A percentile compares a stretch with the other conserved stretches of the same genome.
Conservation (phyloP, 345 rosid genomes). For the Rubroshorea leprosula region DNA sequence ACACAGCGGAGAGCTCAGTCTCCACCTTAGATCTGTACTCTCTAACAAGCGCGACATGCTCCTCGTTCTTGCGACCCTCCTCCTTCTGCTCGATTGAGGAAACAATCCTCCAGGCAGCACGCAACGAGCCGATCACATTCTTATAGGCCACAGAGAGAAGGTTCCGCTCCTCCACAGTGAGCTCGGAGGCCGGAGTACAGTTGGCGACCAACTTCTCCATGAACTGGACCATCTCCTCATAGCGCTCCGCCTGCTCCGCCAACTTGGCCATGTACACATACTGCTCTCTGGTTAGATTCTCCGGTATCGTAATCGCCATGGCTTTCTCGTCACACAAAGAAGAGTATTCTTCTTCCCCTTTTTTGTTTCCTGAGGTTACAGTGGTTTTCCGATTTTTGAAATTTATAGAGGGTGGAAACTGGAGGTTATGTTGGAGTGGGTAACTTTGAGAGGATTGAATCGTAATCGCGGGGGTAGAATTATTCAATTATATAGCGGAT, state of each 20-base stretch:
- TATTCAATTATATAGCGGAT: too few species aligned
- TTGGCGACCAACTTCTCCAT: background rate
- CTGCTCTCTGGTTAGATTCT: background rate
- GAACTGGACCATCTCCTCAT: background rate
- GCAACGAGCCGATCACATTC: background rate
- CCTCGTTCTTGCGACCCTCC: background rate
- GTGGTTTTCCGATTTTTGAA: background rate
- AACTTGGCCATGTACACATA: background rate
- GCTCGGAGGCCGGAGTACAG: background rate
- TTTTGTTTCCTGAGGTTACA: background rate
- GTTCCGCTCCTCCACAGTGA: background rate
- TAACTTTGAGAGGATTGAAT: too few species aligned
- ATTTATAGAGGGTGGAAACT: background rate
- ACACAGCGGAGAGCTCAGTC: background rate
- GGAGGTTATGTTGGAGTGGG: background rate
- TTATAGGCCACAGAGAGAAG: background rate
- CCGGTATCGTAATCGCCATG: background rate
- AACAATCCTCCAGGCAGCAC: background rate
- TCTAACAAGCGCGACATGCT: background rate
- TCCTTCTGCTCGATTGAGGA: background rate
- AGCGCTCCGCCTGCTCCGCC: background rate
- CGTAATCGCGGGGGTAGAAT: too few species aligned
- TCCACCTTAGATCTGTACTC: background rate
- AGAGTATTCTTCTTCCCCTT: background rate
- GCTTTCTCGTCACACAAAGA: background rate